Base-by-base conservation (phyloP, 2,329 filamentous ascomycete genomes). In the Calonectria montana region DNA sequence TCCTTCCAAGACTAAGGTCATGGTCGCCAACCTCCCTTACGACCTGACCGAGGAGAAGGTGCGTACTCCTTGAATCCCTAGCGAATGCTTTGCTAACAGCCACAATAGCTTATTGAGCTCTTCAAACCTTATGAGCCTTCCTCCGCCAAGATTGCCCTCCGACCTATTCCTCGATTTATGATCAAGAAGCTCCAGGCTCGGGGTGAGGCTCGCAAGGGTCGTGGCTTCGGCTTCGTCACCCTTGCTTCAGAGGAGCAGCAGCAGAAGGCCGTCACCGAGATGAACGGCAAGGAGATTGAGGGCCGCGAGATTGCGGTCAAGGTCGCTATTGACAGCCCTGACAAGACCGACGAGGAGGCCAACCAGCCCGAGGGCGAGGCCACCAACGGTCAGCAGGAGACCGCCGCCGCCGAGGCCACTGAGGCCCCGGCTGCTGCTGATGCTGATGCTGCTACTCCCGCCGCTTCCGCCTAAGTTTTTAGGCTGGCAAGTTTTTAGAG, bases 141-240 rank as follows among this genome's bases (percentile, higher is more conserved):
- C 79, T 97, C 95, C 76, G 96, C 97, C 85, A 99, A 98, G 92
- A 98, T 99, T 82, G 97, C 97, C 78, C 94, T 99, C 80, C 96
- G 97, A 81, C 97, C 97, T 65, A 99, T 99, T 79, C 97, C 97
- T 79, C 96, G 96, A 81, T 99, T 98, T 90, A 99, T 99, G 97
- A 97, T 99, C 88, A 98, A 98, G 93, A 99, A 99, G 91, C 94
- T 99, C 75, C 96, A 98, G 88, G 96, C 96, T 81, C 96, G 97
- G 84, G 96, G 96, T 83, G 97, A 99, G 89, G 93, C 96, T 81
- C 97, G 97, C 89, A 99, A 99, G 93, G 97, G 97, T 74, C 97
- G 97, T 89, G 97, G 97, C 78, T 99, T 99, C 84, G 97, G 97
- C 78, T 99, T 99, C 85, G 97, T 99, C 75, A 98, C 95, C 73